phyloP scores from a whole-genome alignment of 73 alveolate genomes.

The Paramecium caudatum region DNA sequence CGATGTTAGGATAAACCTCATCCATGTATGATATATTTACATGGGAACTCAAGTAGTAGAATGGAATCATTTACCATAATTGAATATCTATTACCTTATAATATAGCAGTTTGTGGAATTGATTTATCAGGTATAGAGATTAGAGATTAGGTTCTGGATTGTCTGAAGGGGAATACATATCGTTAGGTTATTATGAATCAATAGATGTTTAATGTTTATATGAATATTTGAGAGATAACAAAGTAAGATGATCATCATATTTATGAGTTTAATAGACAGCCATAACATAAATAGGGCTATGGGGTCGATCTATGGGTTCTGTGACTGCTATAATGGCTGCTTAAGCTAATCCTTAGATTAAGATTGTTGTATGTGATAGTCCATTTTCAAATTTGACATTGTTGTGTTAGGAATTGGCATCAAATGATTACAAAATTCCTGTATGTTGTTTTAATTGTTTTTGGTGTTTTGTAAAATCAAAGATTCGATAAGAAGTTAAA shows the following conservation, averaged over 20 bases:
- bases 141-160: conserved; percentile 86
- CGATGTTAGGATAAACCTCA: conserved; percentile 41
- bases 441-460: conserved; percentile 57
- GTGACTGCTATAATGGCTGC: conserved; percentile 91
- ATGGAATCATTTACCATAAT: conserved; percentile 76
- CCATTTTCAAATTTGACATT: conserved; percentile 58
- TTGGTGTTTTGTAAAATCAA: conserved; percentile 62
- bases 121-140: conserved; percentile 80
- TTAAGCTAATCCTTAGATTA: neutral
- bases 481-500: conserved; percentile 20
- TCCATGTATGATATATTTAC: conserved; percentile 88
- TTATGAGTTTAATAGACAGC: neutral
- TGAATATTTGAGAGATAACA: conserved; percentile 82
- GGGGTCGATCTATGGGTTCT: conserved; percentile 97
- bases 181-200: conserved; percentile 90
- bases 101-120: conserved; percentile 85
- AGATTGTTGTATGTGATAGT: conserved; percentile 62
- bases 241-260: conserved; percentile 39
- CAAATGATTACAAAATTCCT: neutral
- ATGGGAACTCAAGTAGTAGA: conserved; percentile 84
- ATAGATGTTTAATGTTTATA: conserved; percentile 84
- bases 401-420: conserved; percentile 1
- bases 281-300: conserved; percentile 87
- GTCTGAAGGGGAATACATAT: conserved; percentile 93
- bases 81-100: conserved; percentile 76